Evolutionary conservation across 2,329 filamentous ascomycete species (phyloP), one percentile per base, ranked within the genome.

Genomic region (Delphinella strobiligena): DNA sequence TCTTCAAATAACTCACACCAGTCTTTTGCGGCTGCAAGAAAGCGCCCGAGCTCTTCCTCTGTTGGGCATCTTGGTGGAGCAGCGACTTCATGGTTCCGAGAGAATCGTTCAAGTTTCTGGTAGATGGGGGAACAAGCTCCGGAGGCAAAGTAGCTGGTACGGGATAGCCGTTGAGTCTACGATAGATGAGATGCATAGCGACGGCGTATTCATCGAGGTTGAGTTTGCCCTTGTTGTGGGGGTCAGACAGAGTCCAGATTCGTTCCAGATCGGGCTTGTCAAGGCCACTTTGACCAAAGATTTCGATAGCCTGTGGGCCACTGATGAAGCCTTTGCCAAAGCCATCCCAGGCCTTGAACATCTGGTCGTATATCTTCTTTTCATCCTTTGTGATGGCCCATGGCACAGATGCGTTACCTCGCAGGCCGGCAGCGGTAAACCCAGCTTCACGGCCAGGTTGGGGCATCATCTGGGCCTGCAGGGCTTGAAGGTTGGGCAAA

Each of bases 301-400:
- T 93, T 61, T 98, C 91, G 55, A 96, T 91, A 11, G 91, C 89
- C 51, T 91, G 86, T 50, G 84, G 83, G 38, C 91, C 91, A 34
- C 79, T 82, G 55, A 98, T 93, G 53, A 80, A 94, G 0, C 91
- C 91, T 61, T 93, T 95, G 47, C 79, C 76, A 47, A 98, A 76
- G 2, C 91, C 91, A 63, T 98, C 91, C 91, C 91, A 98, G 4
- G 88, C 88, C 48, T 80, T 83, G 69, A 98, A 98, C 24, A 96
- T 75, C 44, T 86, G 75, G 61, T 98, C 91, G 51, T 98, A 98
- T 47, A 93, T 82, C 45, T 83, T 89, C 70, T 98, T 98, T 62
- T 98, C 91, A 47, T 95, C 88, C 60, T 98, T 98, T 4, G 91
- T 98, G 44, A 98, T 91, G 12, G 91, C 88, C 91, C 91, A 98